Evolutionary conservation across 257 asterid genomes (phyloP), one percentile per base, ranked within the genome.

Genomic region (Lycium barbarum): DNA sequence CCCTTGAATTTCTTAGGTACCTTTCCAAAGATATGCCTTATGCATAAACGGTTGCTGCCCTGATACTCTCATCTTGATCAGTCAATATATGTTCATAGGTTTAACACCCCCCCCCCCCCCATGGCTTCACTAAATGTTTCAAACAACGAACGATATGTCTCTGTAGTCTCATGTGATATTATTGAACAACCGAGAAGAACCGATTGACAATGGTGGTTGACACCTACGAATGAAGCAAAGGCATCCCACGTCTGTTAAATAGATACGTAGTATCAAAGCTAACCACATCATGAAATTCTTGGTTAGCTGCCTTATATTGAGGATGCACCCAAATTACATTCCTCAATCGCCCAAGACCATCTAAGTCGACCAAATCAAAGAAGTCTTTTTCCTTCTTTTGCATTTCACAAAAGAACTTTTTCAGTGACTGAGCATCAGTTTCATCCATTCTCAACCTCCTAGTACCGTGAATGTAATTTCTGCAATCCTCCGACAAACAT

Each of bases 291-390:
- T 62, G 67, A 83, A 83, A 63, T 9, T 35, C 57, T 36, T 82
- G 20, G 33, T 74, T 76, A 5, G 62, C 84, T 0, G 54, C 72
- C 12, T 51, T 83, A 22, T 59, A 72, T 13, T 70, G 51, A 70
- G 80, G 55, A 82, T 86, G 81, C 2, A 71, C 17, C 81, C 45
- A 83, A 2, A 86, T 73, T 26, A 86, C 49, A 83, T 86, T 83
- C 11, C 47, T 86, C 53, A 86, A 40, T 1, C 14, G 65, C n/a
- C 55, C 13, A 8, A 82, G 83, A 15, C 67, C 65, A 51, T 65
- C 88, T 22, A 67, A 5, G 11, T 86, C 20, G 18, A 83, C 33
- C 22, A 9, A 9, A 61, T 51, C 38, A 14, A 83, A 73, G 33
- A 78, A 86, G 18, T 74, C 57, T 4, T 3, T 14, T 35, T 55